Conservation (phyloP, 345 rosid genomes). For the Alliaria petiolata region DNA sequence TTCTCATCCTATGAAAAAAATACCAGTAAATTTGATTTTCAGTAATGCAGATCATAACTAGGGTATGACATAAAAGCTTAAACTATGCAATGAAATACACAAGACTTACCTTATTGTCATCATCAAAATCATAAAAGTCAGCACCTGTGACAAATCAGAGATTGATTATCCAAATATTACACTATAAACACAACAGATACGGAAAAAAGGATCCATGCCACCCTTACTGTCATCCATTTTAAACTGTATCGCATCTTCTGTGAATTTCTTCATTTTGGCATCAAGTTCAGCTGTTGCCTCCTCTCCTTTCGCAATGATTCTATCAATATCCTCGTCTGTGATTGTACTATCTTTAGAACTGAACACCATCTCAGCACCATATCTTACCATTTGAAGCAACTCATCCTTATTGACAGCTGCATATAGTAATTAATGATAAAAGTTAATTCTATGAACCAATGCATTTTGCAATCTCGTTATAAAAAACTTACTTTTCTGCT, state of each 20-base stretch:
- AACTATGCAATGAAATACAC: neutral
- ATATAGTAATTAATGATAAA: constrained; percentile 2
- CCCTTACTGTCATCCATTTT: constrained; percentile 95
- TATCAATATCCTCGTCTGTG: constrained; percentile 97
- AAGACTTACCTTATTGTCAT: constrained; percentile 64
- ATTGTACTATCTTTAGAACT: constrained; percentile 99
- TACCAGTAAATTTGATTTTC: neutral
- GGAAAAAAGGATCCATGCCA: neutral
- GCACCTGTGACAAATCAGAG: constrained; percentile 54
- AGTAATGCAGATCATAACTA: neutral
- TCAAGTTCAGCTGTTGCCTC: constrained; percentile 98
- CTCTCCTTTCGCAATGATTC: constrained; percentile 99
- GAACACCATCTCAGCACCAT: constrained; percentile 99
- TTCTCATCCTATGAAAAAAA: constrained; percentile 60
- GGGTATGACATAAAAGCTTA: constrained; percentile 5
- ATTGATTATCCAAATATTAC: neutral
- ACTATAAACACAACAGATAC: neutral
- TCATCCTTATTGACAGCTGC: constrained; percentile 99
- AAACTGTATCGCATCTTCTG: constrained; percentile 96
- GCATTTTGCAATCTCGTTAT: neutral
- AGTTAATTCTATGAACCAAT: neutral
- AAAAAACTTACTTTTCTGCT: constrained; percentile 79
- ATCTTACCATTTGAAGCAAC: constrained; percentile 99
- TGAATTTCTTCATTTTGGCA: constrained; percentile 99
- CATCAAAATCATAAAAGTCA: constrained; percentile 94